Conservation (phyloP, 2,329 filamentous ascomycete species). For the Colletotrichum camelliae region DNA sequence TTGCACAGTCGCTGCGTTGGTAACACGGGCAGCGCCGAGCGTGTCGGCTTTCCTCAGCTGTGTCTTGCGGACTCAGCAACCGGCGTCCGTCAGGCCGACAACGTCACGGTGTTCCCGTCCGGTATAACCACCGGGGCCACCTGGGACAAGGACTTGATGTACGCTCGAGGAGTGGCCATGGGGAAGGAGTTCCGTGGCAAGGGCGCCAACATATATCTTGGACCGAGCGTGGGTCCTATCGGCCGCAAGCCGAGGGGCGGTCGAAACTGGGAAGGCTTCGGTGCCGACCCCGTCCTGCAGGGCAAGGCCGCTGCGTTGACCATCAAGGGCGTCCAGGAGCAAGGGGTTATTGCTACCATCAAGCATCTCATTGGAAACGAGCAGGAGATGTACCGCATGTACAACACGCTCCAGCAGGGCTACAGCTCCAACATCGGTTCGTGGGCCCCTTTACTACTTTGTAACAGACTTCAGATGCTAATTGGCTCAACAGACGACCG, state of each 20-base stretch:
- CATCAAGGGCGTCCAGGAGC: constrained; percentile 71
- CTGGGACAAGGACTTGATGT: constrained; percentile 75
- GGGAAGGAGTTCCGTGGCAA: constrained; percentile 77
- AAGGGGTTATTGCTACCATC: constrained; percentile 61
- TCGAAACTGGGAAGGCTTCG: constrained; percentile 79
- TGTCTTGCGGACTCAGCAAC: constrained; percentile 76
- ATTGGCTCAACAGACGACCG: constrained; percentile 59
- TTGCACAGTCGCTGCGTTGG: constrained; percentile 68
- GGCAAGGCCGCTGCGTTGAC: constrained; percentile 80
- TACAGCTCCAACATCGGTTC: constrained; percentile 79
- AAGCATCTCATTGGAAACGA: constrained; percentile 63
- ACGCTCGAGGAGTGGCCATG: constrained; percentile 69
- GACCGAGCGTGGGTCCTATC: constrained; percentile 73
- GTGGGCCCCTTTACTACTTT: neutral
- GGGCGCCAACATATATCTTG: constrained; percentile 74
- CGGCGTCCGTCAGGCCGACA: constrained; percentile 75
- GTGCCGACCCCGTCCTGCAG: constrained; percentile 74
- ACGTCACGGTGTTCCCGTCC: constrained; percentile 78
- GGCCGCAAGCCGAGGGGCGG: constrained; percentile 76
- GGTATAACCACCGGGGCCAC: constrained; percentile 81
- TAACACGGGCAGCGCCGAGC: constrained; percentile 73
- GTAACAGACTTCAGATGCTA: neutral
- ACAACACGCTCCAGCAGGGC: constrained; percentile 53
- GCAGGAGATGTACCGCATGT: constrained; percentile 70
- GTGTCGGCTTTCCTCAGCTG: constrained; percentile 75